phyloP scores from a whole-genome alignment of 108 stramenopile genomes.

The Bacterosira constricta region DNA sequence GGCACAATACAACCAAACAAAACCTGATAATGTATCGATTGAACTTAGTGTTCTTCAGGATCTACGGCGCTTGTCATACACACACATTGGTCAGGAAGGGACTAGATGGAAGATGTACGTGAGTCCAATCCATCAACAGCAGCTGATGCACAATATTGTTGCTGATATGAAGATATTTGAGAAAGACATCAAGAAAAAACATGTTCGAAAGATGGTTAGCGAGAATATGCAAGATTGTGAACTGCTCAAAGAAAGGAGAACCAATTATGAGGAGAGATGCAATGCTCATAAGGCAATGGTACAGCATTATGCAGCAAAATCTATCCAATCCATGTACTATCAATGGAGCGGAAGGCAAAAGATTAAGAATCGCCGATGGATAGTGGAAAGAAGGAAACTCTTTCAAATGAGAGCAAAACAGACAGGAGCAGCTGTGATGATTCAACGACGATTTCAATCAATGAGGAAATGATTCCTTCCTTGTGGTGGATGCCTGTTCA shows the following conservation, averaged over 20 bases:
- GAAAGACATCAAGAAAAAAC: constrained; percentile 22
- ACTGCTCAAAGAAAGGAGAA: constrained; percentile 11
- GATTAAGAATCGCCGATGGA: constrained; percentile 4
- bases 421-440: neutral
- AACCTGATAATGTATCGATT: neutral
- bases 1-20: neutral
- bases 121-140: neutral
- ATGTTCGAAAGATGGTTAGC: constrained; percentile 1
- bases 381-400: constrained; percentile 12
- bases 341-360: constrained; percentile 9
- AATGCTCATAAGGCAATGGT: constrained; percentile 29
- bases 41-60: constrained; percentile 2
- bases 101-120: constrained; percentile 33
- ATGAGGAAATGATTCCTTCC: no score
- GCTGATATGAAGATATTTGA: constrained; percentile 21
- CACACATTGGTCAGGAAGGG: constrained; percentile 26
- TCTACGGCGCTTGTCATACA: constrained; percentile 5
- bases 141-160: constrained; percentile 21
- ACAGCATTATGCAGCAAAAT: constrained; percentile 21
- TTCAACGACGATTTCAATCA: constrained; percentile 6
- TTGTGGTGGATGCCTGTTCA: no score
- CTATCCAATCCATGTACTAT: constrained; percentile 29
- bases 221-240: constrained; percentile 25
- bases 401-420: neutral
- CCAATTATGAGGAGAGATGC: neutral